These are phyloP conservation scores for Fusarium pseudoanthophilum DNA, from an alignment of 2,329 filamentous ascomycete genomes.

Conservation along the genomic window DNA sequence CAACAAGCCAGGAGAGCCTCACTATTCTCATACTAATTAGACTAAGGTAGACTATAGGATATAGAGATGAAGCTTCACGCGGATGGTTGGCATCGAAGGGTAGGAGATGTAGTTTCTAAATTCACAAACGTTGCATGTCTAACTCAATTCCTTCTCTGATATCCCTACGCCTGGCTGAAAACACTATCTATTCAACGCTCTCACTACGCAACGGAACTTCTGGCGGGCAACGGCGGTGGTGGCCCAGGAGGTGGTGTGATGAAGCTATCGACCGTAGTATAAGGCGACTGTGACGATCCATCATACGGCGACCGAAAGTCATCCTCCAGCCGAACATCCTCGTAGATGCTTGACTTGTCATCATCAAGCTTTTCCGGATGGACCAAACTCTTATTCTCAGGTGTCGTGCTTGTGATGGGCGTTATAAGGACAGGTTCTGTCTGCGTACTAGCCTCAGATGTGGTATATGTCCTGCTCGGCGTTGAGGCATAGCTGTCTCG, in stretches of 20 bases:
- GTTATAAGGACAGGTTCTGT: slow-evolving; percentile 39
- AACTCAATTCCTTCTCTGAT: neutral
- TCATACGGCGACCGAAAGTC: neutral
- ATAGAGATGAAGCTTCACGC: neutral
- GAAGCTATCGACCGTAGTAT: neutral
- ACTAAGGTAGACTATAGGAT: neutral
- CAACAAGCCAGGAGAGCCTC: neutral
- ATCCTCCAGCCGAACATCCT: slow-evolving; percentile 19
- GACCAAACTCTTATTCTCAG: neutral
- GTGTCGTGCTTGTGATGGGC: slow-evolving; percentile 1
- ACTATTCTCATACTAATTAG: neutral
- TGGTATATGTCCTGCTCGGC: slow-evolving; percentile 29
- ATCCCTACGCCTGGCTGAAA: neutral
- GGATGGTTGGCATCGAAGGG: neutral
- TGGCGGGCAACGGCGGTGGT: slow-evolving; percentile 23
- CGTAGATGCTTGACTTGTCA: slow-evolving; percentile 24
- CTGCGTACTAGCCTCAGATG: slow-evolving; percentile 44
- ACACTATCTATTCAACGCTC: neutral
- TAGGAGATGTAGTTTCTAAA: neutral
- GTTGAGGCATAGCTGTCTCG: slow-evolving; percentile 38
- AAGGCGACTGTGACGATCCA: neutral
- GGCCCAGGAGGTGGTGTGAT: slow-evolving; percentile 11
- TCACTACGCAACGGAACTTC: neutral
- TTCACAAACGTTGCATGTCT: neutral
- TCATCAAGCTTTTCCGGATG: neutral